Conservation (phyloP, 2,329 filamentous ascomycete genomes). For the Pseudogymnoascus sp. region DNA sequence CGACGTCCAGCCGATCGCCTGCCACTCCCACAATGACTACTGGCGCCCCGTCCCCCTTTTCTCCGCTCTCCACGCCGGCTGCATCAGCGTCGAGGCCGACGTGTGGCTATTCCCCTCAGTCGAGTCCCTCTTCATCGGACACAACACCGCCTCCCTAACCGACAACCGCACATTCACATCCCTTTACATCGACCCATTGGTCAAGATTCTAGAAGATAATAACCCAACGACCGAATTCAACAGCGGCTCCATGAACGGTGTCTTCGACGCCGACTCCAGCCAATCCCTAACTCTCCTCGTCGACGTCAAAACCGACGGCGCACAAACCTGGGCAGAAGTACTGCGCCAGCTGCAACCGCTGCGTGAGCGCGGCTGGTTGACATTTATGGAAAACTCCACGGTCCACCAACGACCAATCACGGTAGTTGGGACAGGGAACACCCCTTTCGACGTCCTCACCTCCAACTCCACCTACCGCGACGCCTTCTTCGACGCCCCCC, state of each 20-base stretch:
- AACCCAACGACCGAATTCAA: conserved; percentile 43
- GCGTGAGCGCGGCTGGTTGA: conserved; percentile 50
- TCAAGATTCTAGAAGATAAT: conserved; percentile 47
- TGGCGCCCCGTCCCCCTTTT: conserved; percentile 57
- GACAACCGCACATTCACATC: conserved; percentile 50
- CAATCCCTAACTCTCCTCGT: conserved; percentile 57
- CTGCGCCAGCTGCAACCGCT: conserved; percentile 51
- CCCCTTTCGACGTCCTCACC: conserved; percentile 49
- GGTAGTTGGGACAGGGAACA: conserved; percentile 61
- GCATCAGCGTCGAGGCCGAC: conserved; percentile 61
- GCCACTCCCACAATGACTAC: conserved; percentile 67
- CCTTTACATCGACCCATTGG: conserved; percentile 59
- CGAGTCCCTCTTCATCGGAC: conserved; percentile 55
- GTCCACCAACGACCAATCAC: conserved; percentile 54
- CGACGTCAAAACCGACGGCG: conserved; percentile 58
- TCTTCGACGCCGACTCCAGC: conserved; percentile 47
- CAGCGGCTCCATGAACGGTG: conserved; percentile 41
- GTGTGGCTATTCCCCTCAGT: conserved; percentile 50
- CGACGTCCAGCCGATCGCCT: conserved; percentile 47
- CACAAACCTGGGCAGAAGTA: conserved; percentile 45
- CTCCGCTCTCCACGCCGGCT: conserved; percentile 52
- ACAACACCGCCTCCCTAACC: conserved; percentile 48
- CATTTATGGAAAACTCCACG: conserved; percentile 42
- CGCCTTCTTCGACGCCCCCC: conserved; percentile 60
- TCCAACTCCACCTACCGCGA: conserved; percentile 50